Conservation (phyloP, 2,329 filamentous ascomycete genomes). For the Colletotrichum sp. region DNA sequence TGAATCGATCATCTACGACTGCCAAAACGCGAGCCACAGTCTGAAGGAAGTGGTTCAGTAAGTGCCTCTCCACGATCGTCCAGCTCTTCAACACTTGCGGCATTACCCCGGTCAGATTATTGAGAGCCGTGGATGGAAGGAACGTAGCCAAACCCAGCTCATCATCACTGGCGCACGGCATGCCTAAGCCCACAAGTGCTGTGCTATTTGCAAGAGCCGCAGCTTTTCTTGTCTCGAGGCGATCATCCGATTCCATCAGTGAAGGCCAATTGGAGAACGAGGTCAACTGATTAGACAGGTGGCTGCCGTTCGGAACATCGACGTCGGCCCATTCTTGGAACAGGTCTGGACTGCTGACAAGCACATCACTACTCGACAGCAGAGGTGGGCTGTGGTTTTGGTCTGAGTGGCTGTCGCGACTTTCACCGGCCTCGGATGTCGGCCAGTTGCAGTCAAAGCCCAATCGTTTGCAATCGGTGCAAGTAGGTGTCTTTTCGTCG, state of each 20-base stretch:
- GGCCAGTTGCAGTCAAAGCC: no score
- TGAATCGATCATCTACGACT: neutral
- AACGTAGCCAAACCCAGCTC: neutral
- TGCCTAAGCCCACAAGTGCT: neutral
- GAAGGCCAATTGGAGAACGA: neutral
- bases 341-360: neutral
- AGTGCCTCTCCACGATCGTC: neutral
- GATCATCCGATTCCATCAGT: neutral
- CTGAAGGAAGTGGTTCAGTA: neutral
- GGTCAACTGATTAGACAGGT: neutral
- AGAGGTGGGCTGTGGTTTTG: neutral
- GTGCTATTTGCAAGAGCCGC: neutral
- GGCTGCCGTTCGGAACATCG: neutral
- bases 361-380: neutral
- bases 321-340: neutral
- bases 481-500: no score
- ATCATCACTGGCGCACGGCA: neutral
- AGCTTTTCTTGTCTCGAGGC: neutral
- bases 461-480: no score
- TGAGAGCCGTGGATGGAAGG: neutral
- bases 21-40: neutral
- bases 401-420: neutral
- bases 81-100: neutral
- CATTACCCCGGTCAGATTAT: neutral
- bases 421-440: neutral